Conservation (phyloP, 805 yeast genomes). For the Saccharomycopsis sp. region DNA sequence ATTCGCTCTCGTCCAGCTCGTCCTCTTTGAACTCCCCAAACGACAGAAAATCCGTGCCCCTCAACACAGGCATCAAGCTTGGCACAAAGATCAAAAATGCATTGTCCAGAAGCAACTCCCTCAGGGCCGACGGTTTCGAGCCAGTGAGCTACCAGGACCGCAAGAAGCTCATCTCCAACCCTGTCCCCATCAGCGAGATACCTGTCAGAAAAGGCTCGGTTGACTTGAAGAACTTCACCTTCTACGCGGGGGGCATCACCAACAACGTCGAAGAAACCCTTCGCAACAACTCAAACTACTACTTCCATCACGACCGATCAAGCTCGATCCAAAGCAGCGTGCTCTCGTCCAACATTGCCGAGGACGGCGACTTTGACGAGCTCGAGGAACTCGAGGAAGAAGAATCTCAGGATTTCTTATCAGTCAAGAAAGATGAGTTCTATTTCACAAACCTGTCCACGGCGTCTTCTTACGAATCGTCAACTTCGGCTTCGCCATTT, state of each 20-base stretch:
- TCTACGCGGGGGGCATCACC: slow-evolving; percentile 4
- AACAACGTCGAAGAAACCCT: slow-evolving; percentile 13
- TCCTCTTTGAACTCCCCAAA: slow-evolving; percentile 7
- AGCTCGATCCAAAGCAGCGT: slow-evolving; percentile 1
- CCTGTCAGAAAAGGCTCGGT: slow-evolving; percentile 18
- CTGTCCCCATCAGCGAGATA: slow-evolving; percentile 20
- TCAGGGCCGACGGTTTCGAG: not conserved
- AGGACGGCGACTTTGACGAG: not conserved
- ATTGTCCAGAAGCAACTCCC: slow-evolving; percentile 17
- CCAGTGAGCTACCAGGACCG: not conserved
- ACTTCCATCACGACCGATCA: slow-evolving; percentile 13
- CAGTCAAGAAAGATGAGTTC: slow-evolving; percentile 12
- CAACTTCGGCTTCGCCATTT: slow-evolving; percentile 13
- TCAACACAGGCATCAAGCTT: slow-evolving; percentile 3
- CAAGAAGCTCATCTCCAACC: slow-evolving; percentile 14
- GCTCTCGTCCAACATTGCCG: not conserved
- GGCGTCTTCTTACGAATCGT: not conserved
- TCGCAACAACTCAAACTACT: slow-evolving; percentile 13
- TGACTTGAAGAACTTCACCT: slow-evolving; percentile 8
- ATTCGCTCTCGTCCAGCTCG: slow-evolving; percentile 10
- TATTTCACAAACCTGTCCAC: slow-evolving; percentile 10
- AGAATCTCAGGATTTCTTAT: slow-evolving; percentile 2
- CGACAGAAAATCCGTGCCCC: not conserved
- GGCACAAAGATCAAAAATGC: slow-evolving; percentile 18
- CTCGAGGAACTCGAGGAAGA: slow-evolving; percentile 4